Conservation (phyloP, 306 rosid species). For the Dicorynia guianensis region DNA sequence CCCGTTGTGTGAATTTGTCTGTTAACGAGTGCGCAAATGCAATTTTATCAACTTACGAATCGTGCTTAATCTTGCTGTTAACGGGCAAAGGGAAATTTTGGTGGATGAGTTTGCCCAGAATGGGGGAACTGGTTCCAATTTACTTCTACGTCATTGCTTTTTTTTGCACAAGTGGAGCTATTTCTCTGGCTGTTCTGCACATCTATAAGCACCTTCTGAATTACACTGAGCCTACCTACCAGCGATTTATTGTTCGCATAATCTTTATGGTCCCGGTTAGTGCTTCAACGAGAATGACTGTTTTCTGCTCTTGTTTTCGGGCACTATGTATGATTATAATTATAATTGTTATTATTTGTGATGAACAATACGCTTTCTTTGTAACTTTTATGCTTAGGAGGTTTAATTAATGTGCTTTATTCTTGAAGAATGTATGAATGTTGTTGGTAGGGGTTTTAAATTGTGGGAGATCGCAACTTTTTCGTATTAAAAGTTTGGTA, state of each 20-base stretch:
- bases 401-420: no score
- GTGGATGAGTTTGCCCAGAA: constrained; percentile 24
- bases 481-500: no score
- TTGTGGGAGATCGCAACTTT: neutral
- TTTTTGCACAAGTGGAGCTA: constrained; percentile 86
- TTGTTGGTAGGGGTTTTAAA: no score
- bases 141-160: constrained; percentile 73
- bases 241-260: constrained; percentile 90
- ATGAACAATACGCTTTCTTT: neutral
- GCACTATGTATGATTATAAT: neutral
- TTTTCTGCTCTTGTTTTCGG: neutral
- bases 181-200: constrained; percentile 75
- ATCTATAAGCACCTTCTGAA: constrained; percentile 89
- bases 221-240: constrained; percentile 96
- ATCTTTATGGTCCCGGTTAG: constrained; percentile 97
- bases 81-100: constrained; percentile 3
- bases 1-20: neutral
- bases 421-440: no score
- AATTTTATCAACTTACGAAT: constrained; percentile 3
- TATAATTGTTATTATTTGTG: neutral
- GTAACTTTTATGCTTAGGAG: neutral
- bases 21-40: constrained; percentile 5
- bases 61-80: neutral
- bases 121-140: constrained; percentile 70
- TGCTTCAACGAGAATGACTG: neutral